Evolutionary conservation across 768 basidiomycete species (phyloP).

Genomic region (Phallus indusiatus): DNA sequence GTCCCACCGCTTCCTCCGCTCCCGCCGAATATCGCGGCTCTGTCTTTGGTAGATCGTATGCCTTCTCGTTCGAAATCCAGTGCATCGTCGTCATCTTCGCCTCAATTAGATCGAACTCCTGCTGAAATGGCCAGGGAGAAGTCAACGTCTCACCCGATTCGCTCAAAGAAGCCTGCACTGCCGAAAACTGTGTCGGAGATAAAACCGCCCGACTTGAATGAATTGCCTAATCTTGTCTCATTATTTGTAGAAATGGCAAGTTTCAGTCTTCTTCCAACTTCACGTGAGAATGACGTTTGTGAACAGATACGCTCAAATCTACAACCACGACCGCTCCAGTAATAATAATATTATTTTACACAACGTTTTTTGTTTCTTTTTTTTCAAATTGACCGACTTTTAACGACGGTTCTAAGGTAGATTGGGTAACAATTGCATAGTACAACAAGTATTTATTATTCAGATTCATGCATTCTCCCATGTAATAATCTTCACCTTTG

Average conservation of each 20-base stretch:
- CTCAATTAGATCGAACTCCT: neutral
- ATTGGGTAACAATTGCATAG: too few species aligned
- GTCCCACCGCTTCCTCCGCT: conserved; percentile 7
- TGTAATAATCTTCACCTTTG: too few species aligned
- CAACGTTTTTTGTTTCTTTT: too few species aligned
- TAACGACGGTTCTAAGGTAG: too few species aligned
- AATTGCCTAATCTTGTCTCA: conserved; percentile 77
- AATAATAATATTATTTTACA: too few species aligned
- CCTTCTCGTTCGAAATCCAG: neutral
- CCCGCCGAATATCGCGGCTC: neutral
- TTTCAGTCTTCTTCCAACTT: conserved; percentile 7
- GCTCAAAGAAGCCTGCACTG: conserved; percentile 13
- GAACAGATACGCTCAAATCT: neutral
- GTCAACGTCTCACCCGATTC: neutral
- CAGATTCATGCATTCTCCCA: too few species aligned
- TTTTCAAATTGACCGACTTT: too few species aligned
- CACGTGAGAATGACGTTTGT: neutral
- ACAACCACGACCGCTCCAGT: neutral
- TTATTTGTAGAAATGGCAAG: conserved; percentile 88
- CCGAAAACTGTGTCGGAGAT: conserved; percentile 38
- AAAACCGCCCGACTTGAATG: conserved; percentile 65
- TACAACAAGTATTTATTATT: too few species aligned
- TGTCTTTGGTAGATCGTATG: neutral
- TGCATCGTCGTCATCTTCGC: neutral
- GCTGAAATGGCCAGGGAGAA: neutral